Base-by-base conservation (phyloP, 192 early-diverging fungal genomes). In the Spizellomyces punctatus region DNA sequence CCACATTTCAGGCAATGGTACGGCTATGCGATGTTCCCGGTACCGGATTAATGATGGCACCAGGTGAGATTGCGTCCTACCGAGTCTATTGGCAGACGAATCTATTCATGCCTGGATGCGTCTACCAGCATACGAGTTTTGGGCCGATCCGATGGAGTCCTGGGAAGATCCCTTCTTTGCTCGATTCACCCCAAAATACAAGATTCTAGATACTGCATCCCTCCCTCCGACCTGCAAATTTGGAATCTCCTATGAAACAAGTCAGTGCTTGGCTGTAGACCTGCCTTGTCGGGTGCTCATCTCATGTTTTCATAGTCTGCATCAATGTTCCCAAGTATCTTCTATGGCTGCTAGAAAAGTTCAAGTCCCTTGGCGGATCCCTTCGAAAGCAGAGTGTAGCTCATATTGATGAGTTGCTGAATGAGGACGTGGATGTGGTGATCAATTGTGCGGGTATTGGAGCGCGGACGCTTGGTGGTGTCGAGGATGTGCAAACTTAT, bases 401-500 rank as follows among this genome's bases (percentile, higher is more conserved):
- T 0, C 76, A 81, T 61, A 71, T 91, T 36, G 81, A 86, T 57
- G 85, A 86, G 8, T 79, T 80, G 16, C 70, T 78, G 21, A 76
- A 67, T 8, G 76, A 42, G n/a, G 76, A 81, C 16, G 79, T 85
- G 46, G 82, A 86, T 57, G 75, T 89, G 45, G 81, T 94, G 48
- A 76, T 95, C 59, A 95, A 95, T 69, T 95, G 95, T 72, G 89
- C 92, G 0, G 95, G 92, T 0, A 70, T 91, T 1, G 89, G 91
- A 6, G 86, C 90, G 16, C 79, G 81, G 5, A 81, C 49, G 22
- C 76, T 96, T 6, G 83, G 79, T 16, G 94, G 93, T 7, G 91
- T 96, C 2, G 73, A 88, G 41, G 95, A 96, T 67, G 43, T 52
- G 12, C 66, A 82, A 10, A 81, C 95, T 67, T 93, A 85, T 73